Evolutionary conservation across 352 stramenopile genomes (phyloP).

Genomic region (Pythium utonaiense): DNA sequence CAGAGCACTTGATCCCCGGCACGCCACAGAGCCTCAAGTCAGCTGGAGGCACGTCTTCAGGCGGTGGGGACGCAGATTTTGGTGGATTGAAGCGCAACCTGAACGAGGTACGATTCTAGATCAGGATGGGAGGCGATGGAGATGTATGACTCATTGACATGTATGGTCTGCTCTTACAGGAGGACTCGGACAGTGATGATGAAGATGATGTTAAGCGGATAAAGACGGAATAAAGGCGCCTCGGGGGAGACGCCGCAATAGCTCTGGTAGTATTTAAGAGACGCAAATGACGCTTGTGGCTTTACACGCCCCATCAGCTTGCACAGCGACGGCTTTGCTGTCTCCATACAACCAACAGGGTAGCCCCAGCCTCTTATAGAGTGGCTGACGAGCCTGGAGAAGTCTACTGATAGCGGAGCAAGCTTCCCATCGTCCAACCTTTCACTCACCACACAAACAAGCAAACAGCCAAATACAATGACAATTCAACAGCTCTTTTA

Average conservation of each 20-base stretch:
- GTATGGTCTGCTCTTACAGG: slow-evolving; percentile 7
- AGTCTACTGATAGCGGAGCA: too few relatives aligned
- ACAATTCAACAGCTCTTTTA: background rate
- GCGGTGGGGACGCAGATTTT: slow-evolving; percentile 23
- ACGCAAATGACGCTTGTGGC: slow-evolving; percentile 19
- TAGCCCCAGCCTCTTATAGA: background rate
- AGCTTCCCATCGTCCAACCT: background rate
- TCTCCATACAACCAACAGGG: background rate
- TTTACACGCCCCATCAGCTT: slow-evolving; percentile 8
- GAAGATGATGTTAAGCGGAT: slow-evolving; percentile 70
- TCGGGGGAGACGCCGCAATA: background rate
- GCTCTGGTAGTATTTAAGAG: slow-evolving; percentile 25
- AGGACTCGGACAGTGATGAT: slow-evolving; percentile 60
- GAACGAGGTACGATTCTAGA: slow-evolving; percentile 26
- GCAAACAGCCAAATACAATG: background rate
- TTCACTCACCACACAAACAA: background rate
- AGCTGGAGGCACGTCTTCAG: slow-evolving; percentile 8
- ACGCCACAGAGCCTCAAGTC: slow-evolving; percentile 36
- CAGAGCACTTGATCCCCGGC: slow-evolving; percentile 66
- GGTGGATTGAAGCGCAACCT: slow-evolving; percentile 52
- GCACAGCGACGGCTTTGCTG: background rate
- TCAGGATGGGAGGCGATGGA: too few relatives aligned
- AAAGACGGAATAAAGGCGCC: slow-evolving; percentile 42
- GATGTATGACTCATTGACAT: too few relatives aligned
- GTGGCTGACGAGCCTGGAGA: too few relatives aligned